Base-by-base conservation (phyloP, 495 filamentous ascomycete species). In the Trichoderma orchidacearum region DNA sequence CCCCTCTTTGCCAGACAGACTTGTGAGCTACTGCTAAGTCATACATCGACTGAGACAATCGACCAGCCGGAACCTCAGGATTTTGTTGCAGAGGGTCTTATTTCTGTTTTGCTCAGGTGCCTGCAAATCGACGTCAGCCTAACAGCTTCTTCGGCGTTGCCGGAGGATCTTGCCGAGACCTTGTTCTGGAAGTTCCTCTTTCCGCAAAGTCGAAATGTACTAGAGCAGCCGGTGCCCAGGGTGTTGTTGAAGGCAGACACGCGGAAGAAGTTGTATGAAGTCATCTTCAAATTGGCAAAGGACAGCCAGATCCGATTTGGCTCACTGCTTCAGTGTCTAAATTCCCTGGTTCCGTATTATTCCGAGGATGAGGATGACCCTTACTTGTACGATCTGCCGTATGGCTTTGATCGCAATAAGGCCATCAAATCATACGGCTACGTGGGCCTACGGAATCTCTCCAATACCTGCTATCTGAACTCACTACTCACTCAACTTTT, bases 391-490 rank as follows among this genome's bases (percentile, higher is more conserved):
- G 77, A 84, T 15, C 68, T 80, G 11, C 74, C 67, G 5, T 81
- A 77, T 65, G 67, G 68, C 57, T 81, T 86, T 58, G 83, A 94
- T 59, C 72, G 87, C 51, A 64, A 70, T 17, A 84, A 84, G 62
- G 80, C 81, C 57, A 81, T 93, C 30, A 80, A 89, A 1, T 67
- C 79, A 13, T 85, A 84, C 38, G 88, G 88, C 27, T 92, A 94
- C 63, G 82, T 87, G 17, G 93, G 93, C 3, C 69, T 99, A 2
- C 78, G 74, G 57, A 99, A 99, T 64, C 78, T 97, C 2, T 92
- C 90, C 5, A 96, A 96, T 64, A 97, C 93, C 6, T 99, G 93
- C 72, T 99, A 99, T 65, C 76, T 97, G 68, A 97, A 97, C 70
- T 97, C 93, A 0, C 75, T 99, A 4, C 80, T 97, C 59, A 93